These are phyloP conservation scores for Ogataea methanolica DNA, from an alignment of 805 yeast species.

Conservation along the genomic window DNA sequence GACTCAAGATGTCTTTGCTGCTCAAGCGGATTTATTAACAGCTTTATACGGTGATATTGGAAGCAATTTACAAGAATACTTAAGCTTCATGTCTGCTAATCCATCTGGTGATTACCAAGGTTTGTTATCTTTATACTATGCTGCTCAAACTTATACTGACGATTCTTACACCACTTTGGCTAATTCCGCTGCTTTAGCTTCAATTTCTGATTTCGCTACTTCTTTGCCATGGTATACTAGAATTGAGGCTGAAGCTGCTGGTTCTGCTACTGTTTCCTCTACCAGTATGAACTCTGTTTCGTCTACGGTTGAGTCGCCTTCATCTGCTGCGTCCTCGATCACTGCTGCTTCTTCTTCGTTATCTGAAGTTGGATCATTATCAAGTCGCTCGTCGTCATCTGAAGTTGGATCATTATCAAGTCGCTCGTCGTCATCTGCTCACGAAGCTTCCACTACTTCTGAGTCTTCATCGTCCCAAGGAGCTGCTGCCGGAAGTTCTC, in stretches of 20 bases:
- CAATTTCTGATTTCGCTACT: slow-evolving; percentile 26
- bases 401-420: slow-evolving; percentile 5
- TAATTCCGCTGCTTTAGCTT: slow-evolving; percentile 11
- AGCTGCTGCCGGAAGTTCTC: slow-evolving; percentile 9
- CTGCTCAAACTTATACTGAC: slow-evolving; percentile 37
- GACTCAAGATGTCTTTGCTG: slow-evolving; percentile 16
- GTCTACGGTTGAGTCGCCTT: not conserved
- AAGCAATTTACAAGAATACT: slow-evolving; percentile 29
- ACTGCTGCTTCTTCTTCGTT: slow-evolving; percentile 4
- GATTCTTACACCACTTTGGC: slow-evolving; percentile 41
- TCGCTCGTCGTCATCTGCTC: slow-evolving; percentile 1
- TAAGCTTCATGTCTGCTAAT: slow-evolving; percentile 29
- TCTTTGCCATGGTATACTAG: slow-evolving; percentile 34
- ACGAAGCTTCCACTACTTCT: slow-evolving; percentile 6
- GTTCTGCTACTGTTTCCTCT: slow-evolving; percentile 10
- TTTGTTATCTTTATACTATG: slow-evolving; percentile 29
- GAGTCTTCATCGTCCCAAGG: slow-evolving; percentile 9
- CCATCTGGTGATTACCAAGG: slow-evolving; percentile 23
- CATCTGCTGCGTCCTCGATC: not conserved
- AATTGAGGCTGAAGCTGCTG: slow-evolving; percentile 18
- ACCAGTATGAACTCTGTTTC: slow-evolving; percentile 6
- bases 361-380: slow-evolving; percentile 5
- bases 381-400: too few relatives aligned
- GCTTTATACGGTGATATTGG: slow-evolving; percentile 35
- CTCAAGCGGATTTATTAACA: slow-evolving; percentile 25